Conservation (phyloP, 2,329 filamentous ascomycete species). For the Phoma sp. region DNA sequence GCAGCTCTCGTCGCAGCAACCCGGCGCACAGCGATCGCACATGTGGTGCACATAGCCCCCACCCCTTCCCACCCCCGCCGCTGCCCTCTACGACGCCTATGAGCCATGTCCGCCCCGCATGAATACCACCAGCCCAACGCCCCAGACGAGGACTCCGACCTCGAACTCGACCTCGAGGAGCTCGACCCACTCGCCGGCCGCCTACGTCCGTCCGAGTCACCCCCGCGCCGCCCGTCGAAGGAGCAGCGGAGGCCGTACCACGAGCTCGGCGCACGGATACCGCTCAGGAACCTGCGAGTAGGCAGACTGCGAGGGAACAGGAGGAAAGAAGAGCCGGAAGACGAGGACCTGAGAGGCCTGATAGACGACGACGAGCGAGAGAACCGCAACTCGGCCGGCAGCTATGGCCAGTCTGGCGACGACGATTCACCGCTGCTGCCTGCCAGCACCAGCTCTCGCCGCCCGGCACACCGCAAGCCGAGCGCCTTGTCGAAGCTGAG, state of each 20-base stretch:
- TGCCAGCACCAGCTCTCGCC: constrained; percentile 37
- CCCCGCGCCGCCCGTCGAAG: constrained; percentile 38
- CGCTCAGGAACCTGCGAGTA: constrained; percentile 68
- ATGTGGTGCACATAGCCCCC: constrained; percentile 1
- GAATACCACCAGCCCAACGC: constrained; percentile 62
- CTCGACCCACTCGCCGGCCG: constrained; percentile 68
- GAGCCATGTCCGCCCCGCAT: constrained; percentile 57
- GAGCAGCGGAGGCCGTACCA: constrained; percentile 44
- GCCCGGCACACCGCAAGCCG: constrained; percentile 29
- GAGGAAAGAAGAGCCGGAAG: constrained; percentile 59
- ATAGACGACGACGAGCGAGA: constrained; percentile 68
- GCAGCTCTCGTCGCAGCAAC: constrained; percentile 12
- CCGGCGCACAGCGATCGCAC: constrained; percentile 2
- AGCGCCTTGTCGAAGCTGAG: constrained; percentile 56
- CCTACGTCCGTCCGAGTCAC: constrained; percentile 30
- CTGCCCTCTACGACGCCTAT: constrained; percentile 31
- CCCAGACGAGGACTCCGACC: constrained; percentile 72
- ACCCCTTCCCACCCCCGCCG: not conserved
- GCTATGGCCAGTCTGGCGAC: constrained; percentile 61
- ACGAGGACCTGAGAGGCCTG: constrained; percentile 71
- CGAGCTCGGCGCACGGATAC: constrained; percentile 66
- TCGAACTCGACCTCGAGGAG: constrained; percentile 79
- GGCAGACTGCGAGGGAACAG: constrained; percentile 55
- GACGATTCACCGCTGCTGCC: constrained; percentile 80
- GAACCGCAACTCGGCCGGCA: constrained; percentile 66